phyloP scores from a whole-genome alignment of 768 basidiomycete genomes.

The Pisolithus microcarpus region DNA sequence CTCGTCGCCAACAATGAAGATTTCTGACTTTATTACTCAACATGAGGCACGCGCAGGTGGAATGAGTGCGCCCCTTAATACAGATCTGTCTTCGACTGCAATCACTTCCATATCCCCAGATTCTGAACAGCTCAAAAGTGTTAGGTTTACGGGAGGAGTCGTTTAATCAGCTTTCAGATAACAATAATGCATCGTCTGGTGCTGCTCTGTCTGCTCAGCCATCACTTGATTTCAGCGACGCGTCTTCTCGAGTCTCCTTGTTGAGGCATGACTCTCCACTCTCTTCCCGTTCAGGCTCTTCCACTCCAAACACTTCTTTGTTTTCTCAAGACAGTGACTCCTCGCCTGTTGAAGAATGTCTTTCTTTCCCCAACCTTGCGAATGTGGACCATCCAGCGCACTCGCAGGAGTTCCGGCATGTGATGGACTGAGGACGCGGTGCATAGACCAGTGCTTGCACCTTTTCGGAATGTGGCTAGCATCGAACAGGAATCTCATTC shows the following conservation, averaged over 20 bases:
- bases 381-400: background rate
- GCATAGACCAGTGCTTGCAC: no score
- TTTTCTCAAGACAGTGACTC: constrained; percentile 15
- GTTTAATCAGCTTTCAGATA: constrained; percentile 10
- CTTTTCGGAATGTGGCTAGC: no score
- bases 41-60: background rate
- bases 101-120: background rate
- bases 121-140: no score
- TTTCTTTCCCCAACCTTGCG: background rate
- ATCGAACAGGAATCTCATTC: no score
- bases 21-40: background rate
- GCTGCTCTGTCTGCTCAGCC: constrained; percentile 20
- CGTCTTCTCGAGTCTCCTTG: constrained; percentile 9
- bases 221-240: constrained; percentile 16
- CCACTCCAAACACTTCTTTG: constrained; percentile 19
- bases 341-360: background rate
- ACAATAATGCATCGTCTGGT: constrained; percentile 15
- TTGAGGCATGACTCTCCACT: constrained; percentile 13
- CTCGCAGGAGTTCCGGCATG: background rate
- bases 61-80: background rate
- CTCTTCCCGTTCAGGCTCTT: constrained; percentile 14
- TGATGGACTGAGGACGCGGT: no score
- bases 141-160: constrained; percentile 3
- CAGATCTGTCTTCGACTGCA: background rate
- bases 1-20: constrained; percentile 4